phyloP scores from a whole-genome alignment of 1,139 yeast genomes.

The Suhomyces chickasaworum region DNA sequence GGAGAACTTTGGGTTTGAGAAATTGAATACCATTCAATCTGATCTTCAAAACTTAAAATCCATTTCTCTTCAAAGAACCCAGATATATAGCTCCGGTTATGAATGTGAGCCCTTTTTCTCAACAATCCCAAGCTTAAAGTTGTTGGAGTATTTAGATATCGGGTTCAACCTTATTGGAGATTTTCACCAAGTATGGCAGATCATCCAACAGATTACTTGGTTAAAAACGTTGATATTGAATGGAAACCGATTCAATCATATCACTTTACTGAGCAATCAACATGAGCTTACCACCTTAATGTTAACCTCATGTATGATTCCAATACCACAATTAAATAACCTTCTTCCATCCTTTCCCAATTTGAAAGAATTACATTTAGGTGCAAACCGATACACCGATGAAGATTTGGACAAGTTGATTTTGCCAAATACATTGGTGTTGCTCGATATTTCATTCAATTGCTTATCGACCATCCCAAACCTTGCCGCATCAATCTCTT shows the following conservation, averaged over 20 bases:
- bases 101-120: background rate
- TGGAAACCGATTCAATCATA: conserved; percentile 56
- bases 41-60: conserved; percentile 47
- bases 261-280: background rate
- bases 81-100: conserved; percentile 4
- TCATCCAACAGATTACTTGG: conserved; percentile 36
- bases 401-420: conserved; percentile 19
- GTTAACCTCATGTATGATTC: conserved; percentile 20
- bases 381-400: conserved; percentile 46
- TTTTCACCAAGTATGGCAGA: conserved; percentile 39
- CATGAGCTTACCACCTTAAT: conserved; percentile 10
- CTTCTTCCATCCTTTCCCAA: conserved; percentile 46
- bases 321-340: conserved; percentile 10
- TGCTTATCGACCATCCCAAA: conserved; percentile 36
- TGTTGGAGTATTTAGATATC: conserved; percentile 54
- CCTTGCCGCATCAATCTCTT: conserved; percentile 7
- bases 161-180: conserved; percentile 58
- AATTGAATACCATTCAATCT: conserved; percentile 49
- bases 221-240: conserved; percentile 55
- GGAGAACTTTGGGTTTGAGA: conserved; percentile 67
- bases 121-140: conserved; percentile 19
- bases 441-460: conserved; percentile 52
- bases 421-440: conserved; percentile 21
- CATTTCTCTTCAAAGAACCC: conserved; percentile 50
- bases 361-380: conserved; percentile 44